Evolutionary conservation across 2,329 filamentous ascomycete genomes (phyloP).

Genomic region (Chaetomium globosum): DNA sequence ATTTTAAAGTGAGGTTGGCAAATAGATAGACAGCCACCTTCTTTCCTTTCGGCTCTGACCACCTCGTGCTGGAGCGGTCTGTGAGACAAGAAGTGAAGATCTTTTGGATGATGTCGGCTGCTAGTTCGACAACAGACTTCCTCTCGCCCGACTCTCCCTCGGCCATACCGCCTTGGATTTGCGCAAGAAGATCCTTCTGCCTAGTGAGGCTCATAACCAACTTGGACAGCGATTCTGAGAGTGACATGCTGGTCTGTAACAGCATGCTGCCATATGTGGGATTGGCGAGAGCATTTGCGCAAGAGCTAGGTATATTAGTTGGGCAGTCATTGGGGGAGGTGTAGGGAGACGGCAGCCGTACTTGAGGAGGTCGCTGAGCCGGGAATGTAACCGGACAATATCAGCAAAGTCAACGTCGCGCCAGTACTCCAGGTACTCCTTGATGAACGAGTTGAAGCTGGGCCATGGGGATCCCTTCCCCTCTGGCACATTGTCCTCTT

Average conservation of each 20-base stretch:
- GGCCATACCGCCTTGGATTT: conserved; percentile 55
- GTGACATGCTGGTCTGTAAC: conserved; percentile 78
- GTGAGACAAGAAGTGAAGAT: conserved; percentile 89
- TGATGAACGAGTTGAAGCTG: conserved; percentile 76
- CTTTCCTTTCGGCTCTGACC: conserved; percentile 75
- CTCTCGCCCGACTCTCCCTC: conserved; percentile 66
- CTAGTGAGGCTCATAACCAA: conserved; percentile 84
- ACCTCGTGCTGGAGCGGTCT: conserved; percentile 70
- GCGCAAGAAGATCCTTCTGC: conserved; percentile 73
- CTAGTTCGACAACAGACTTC: conserved; percentile 80
- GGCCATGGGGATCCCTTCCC: conserved; percentile 71
- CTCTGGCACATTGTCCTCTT: conserved; percentile 65
- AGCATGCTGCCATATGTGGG: conserved; percentile 78
- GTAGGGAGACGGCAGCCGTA: conserved; percentile 48
- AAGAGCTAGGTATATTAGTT: conserved; percentile 59
- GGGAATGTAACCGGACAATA: conserved; percentile 71
- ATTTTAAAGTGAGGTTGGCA: conserved; percentile 85
- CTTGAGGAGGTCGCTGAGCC: conserved; percentile 75
- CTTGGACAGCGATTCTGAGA: conserved; percentile 77
- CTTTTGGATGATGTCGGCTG: conserved; percentile 85
- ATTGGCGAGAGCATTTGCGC: conserved; percentile 78
- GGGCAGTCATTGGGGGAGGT: not conserved
- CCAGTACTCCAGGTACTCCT: conserved; percentile 78
- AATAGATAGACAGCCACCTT: conserved; percentile 88
- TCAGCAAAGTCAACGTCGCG: conserved; percentile 78